These are phyloP conservation scores for Aspergillus felis DNA, from an alignment of 2,329 filamentous ascomycete genomes.

Conservation along the genomic window DNA sequence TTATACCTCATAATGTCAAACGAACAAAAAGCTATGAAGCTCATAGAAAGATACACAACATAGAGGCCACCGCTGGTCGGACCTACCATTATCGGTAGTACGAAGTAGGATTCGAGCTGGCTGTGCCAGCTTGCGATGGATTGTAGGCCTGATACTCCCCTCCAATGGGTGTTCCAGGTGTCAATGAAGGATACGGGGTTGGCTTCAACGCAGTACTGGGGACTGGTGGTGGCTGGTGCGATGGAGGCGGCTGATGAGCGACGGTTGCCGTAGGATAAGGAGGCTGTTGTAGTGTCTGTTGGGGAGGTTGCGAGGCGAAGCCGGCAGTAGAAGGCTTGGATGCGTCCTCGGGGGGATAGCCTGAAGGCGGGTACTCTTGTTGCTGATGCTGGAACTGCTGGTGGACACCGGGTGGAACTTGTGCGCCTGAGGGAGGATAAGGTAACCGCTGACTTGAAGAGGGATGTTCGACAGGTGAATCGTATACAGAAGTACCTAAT, in stretches of 20 bases:
- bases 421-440: conserved; percentile 28
- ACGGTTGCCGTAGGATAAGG: conserved; percentile 30
- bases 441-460: conserved; percentile 27
- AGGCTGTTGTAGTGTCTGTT: conserved; percentile 20
- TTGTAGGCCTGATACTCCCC: conserved; percentile 37
- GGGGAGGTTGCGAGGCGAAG: conserved; percentile 9
- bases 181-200: conserved; percentile 32
- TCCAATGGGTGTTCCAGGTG: conserved; percentile 20
- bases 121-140: conserved; percentile 25
- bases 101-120: conserved; percentile 35
- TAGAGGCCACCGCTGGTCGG: not conserved
- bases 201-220: conserved; percentile 28
- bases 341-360: conserved; percentile 36
- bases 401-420: conserved; percentile 22
- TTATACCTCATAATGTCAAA: not conserved
- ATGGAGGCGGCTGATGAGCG: conserved; percentile 28
- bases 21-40: not conserved
- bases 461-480: conserved; percentile 59
- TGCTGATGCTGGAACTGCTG: conserved; percentile 32
- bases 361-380: conserved; percentile 39
- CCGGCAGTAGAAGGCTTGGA: conserved; percentile 16
- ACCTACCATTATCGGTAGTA: conserved; percentile 32
- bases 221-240: conserved; percentile 34
- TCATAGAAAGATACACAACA: not conserved
- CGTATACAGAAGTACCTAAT: conserved; percentile 71